A percentile compares a stretch with the other conserved stretches of the same genome.
phyloP scores from a whole-genome alignment of 495 filamentous ascomycete genomes.

The Patellaria atrata region DNA sequence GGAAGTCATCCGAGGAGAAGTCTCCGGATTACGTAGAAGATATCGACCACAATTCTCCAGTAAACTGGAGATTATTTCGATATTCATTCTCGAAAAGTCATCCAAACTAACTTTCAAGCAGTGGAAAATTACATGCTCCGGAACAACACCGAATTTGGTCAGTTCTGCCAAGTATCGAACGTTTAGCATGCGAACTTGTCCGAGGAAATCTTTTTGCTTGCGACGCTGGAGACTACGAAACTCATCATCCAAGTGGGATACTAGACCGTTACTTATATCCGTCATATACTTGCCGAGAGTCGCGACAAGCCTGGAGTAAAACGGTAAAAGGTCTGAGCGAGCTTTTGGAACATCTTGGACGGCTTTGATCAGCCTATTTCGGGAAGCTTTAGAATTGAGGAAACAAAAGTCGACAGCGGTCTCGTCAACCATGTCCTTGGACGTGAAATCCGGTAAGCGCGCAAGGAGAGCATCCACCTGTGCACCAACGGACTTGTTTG shows the following conservation, averaged over 20 bases:
- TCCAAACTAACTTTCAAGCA: constrained; percentile 95
- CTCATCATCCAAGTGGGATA: constrained; percentile 88
- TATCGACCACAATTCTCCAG: constrained; percentile 96
- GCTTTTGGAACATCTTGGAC: constrained; percentile 90
- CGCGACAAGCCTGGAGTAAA: constrained; percentile 82
- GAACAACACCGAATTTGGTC: constrained; percentile 96
- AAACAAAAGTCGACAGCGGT: constrained; percentile 94
- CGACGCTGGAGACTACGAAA: constrained; percentile 96
- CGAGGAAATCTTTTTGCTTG: constrained; percentile 94
- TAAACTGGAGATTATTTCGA: constrained; percentile 95
- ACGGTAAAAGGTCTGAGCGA: constrained; percentile 77
- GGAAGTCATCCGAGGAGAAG: constrained; percentile 76
- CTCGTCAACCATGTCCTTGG: constrained; percentile 82
- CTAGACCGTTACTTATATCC: constrained; percentile 81
- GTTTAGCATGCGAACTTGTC: constrained; percentile 85
- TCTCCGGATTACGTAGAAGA: constrained; percentile 84
- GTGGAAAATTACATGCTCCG: constrained; percentile 97
- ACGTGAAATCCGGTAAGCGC: constrained; percentile 77
- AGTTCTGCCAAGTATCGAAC: constrained; percentile 93
- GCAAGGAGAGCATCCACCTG: constrained; percentile 87
- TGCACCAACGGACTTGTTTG: constrained; percentile 93
- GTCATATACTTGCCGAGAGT: constrained; percentile 89
- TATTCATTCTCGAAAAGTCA: constrained; percentile 96
- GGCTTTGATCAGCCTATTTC: constrained; percentile 85
- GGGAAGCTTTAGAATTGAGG: constrained; percentile 93